Evolutionary conservation across 2,329 filamentous ascomycete species (phyloP).

Genomic region (Diaporthe sp.): DNA sequence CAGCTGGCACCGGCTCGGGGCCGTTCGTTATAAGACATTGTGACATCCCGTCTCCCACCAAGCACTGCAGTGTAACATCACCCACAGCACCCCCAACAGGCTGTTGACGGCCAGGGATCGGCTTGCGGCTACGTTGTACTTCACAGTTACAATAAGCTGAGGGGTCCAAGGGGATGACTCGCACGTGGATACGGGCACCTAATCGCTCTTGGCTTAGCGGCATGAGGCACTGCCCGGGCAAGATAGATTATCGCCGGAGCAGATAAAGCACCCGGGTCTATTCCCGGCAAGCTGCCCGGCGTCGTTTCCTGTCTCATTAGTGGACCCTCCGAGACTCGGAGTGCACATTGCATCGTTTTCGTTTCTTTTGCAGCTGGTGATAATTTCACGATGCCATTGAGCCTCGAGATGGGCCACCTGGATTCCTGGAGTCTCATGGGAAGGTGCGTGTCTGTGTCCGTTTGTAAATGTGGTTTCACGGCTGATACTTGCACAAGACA

Average conservation of each 20-base stretch:
- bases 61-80: slow-evolving; percentile 23
- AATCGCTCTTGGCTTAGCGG: not conserved
- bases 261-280: slow-evolving; percentile 10
- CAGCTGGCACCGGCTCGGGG: slow-evolving; percentile 20
- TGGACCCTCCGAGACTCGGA: slow-evolving; percentile 13
- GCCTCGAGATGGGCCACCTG: too few relatives aligned
- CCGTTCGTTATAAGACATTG: slow-evolving; percentile 28
- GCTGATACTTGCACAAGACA: not conserved
- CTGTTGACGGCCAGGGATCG: not conserved
- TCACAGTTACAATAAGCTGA: not conserved
- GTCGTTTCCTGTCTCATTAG: not conserved
- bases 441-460: not conserved
- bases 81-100: not conserved
- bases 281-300: slow-evolving; percentile 19
- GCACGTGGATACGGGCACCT: not conserved
- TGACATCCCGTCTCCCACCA: not conserved
- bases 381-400: not conserved
- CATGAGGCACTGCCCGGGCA: not conserved
- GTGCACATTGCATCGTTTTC: not conserved
- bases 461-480: not conserved
- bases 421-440: not conserved
- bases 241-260: slow-evolving; percentile 11
- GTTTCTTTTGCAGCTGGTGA: not conserved
- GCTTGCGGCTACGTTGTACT: not conserved
- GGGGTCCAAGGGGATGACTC: not conserved